phyloP scores from a whole-genome alignment of 768 basidiomycete genomes.

The Trametes punicea region DNA sequence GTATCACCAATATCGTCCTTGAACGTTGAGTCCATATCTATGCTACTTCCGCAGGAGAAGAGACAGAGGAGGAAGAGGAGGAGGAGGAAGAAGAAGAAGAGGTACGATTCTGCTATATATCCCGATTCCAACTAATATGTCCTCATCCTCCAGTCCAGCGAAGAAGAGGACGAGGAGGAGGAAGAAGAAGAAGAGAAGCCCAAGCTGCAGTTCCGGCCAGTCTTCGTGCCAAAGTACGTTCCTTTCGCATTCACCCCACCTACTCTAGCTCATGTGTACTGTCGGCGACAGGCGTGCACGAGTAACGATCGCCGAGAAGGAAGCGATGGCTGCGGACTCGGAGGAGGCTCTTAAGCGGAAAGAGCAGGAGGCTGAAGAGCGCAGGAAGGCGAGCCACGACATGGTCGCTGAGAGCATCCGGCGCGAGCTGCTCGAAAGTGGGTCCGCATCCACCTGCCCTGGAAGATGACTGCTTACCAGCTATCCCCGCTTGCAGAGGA shows the following conservation, averaged over 20 bases:
- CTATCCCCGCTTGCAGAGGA: slow-evolving; percentile 59
- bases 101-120: slow-evolving; percentile 33
- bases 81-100: slow-evolving; percentile 41
- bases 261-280: not conserved
- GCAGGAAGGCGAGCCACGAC: slow-evolving; percentile 85
- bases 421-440: slow-evolving; percentile 89
- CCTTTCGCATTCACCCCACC: not conserved
- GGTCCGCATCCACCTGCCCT: slow-evolving; percentile 28
- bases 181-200: slow-evolving; percentile 73
- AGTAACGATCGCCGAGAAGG: slow-evolving; percentile 66
- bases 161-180: slow-evolving; percentile 74
- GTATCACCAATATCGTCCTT: not conserved
- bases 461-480: not conserved
- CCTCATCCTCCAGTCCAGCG: slow-evolving; percentile 61
- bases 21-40: not conserved
- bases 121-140: slow-evolving; percentile 8
- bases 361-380: slow-evolving; percentile 75
- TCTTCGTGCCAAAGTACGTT: slow-evolving; percentile 90
- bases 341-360: slow-evolving; percentile 71
- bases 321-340: slow-evolving; percentile 62
- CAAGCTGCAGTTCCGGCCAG: slow-evolving; percentile 81
- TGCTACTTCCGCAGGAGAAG: slow-evolving; percentile 28
- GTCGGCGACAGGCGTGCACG: slow-evolving; percentile 59
- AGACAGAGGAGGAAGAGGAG: slow-evolving; percentile 45
- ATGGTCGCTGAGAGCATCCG: slow-evolving; percentile 93